Base-by-base conservation (phyloP, 352 stramenopile species). In the Globisporangium solare region DNA sequence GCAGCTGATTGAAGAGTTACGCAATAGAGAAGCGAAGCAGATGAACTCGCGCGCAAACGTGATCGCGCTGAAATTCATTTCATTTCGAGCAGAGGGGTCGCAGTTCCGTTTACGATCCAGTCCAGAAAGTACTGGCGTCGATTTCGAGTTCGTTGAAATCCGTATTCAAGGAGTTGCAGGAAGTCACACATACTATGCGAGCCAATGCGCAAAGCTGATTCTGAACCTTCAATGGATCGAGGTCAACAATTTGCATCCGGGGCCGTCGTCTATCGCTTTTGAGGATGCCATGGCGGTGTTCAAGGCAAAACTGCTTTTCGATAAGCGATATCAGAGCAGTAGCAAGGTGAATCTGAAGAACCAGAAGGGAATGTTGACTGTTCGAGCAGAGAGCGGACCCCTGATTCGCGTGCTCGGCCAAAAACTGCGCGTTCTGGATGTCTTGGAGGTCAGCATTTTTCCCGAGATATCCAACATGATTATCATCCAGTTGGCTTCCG, bases 381-480 rank as follows among this genome's bases (percentile, higher is more conserved):
- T 94, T 18, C 83, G 83, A 20, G 83, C 83, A 0, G 82, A 92
- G 49, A 91, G 83, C 50, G 78, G 80, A 0, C 83, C 83, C 11
- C 61, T 87, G 6, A 82, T 79, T 31, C 72, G 78, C 6, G 70
- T 90, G 20, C 71, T 87, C 12, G 74, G 76, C 0, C 77, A 89
- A 43, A 89, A 89, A 45, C 56, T 94, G 12, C 76, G 81, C 0
- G 75, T 94, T 0, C 55, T 89, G 46, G 79, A 94, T 53, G 70
- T 92, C 13, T 61, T 94, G 2, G 83, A 94, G 57, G 71, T 94
- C 45, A 92, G 79, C 31, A 78, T 94, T 55, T 94, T 94, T 45
- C 83, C 83, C 6, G 83, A 91, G 46, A 73, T 94, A 13, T 73
- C 74, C 18, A 90, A 94, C 53, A 84, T 89, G 66, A 89, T 94